phyloP scores from a whole-genome alignment of 1,139 yeast species.

The Hanseniaspora gamundiae region DNA sequence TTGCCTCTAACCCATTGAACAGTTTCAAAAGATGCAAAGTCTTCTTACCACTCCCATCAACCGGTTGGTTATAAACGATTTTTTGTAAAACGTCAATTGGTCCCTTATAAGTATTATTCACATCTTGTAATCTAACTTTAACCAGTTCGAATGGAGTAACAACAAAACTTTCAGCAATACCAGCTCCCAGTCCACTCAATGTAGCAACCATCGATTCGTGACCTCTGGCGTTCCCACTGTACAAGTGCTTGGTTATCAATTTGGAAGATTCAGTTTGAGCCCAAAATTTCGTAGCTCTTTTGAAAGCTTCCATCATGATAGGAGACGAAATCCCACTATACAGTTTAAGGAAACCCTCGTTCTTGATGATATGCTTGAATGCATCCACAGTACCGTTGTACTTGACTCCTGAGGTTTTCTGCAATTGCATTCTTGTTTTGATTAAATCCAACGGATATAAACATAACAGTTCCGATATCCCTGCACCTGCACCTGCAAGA shows the following conservation, averaged over 20 bases:
- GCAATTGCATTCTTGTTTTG: constrained; percentile 92
- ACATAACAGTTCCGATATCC: constrained; percentile 90
- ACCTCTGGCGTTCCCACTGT: constrained; percentile 31
- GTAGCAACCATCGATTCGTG: constrained; percentile 51
- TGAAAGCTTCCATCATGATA: constrained; percentile 97
- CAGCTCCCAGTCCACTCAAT: constrained; percentile 95
- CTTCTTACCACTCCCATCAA: constrained; percentile 66
- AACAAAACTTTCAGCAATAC: constrained; percentile 91
- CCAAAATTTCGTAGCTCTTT: constrained; percentile 95
- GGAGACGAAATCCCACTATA: constrained; percentile 95
- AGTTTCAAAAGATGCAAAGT: constrained; percentile 33
- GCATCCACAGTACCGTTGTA: constrained; percentile 75
- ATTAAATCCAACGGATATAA: constrained; percentile 98
- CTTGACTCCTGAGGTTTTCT: constrained; percentile 59
- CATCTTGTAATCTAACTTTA: constrained; percentile 83
- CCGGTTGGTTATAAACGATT: constrained; percentile 69
- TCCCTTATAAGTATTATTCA: constrained; percentile 67
- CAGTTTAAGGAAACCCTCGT: neutral
- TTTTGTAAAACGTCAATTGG: constrained; percentile 38
- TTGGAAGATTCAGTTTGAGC: constrained; percentile 83
- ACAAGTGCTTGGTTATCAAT: constrained; percentile 49
- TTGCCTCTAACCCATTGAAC: constrained; percentile 81
- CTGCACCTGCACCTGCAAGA: constrained; percentile 92
- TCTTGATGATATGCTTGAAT: constrained; percentile 69
- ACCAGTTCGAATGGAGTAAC: constrained; percentile 93